Base-by-base conservation (phyloP, 306 rosid species). In the Oxytropis ochrocephala region DNA sequence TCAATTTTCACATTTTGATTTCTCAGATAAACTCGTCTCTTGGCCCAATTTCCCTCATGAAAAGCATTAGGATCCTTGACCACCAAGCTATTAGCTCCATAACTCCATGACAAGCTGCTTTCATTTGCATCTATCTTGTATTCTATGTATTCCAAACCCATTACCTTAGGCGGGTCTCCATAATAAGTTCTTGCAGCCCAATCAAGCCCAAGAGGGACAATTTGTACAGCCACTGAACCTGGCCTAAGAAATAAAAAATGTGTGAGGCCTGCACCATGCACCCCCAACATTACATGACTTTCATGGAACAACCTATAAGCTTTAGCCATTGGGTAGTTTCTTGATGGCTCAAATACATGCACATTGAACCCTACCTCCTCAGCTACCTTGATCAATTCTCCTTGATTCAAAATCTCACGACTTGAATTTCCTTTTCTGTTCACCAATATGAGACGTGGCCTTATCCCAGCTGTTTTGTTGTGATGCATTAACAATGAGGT, bases 191-290 rank as follows among this genome's bases (percentile, higher is more conserved):
- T 32, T 0, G 96, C 57, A 1, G 75, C 58, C 86, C 86, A 86
- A 0, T 21, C 55, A 12, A 46, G 4, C 4, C 87, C 95, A 12
- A 86, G 19, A 4, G 87, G 95, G 33, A 85, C 83, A 76, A 86
- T 80, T 9, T 86, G 89, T 8, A 86, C 6, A 56, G 76, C n/a
- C 12, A 77, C 52, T 0, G 81, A 68, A 0, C 89, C 85, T 1
- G 65, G 52, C 36, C 75, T 38, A 0, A 82, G 55, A 58, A 88
- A 86, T 61, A 86, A 19, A 0, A 43, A 39, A 60, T 83, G 78
- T 11, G 94, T 88, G 7, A 85, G 58, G 2, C 79, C 89, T 0
- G 83, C 84, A 1, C 95, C 88, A 38, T 85, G 95, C 1, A 88
- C 81, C 2, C 89, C 91, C 4, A 86, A 29, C 69, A 84, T 5